Evolutionary conservation across 495 filamentous ascomycete species (phyloP), one percentile per base, ranked within the genome.

Genomic region (Barbatosphaeria neglecta): DNA sequence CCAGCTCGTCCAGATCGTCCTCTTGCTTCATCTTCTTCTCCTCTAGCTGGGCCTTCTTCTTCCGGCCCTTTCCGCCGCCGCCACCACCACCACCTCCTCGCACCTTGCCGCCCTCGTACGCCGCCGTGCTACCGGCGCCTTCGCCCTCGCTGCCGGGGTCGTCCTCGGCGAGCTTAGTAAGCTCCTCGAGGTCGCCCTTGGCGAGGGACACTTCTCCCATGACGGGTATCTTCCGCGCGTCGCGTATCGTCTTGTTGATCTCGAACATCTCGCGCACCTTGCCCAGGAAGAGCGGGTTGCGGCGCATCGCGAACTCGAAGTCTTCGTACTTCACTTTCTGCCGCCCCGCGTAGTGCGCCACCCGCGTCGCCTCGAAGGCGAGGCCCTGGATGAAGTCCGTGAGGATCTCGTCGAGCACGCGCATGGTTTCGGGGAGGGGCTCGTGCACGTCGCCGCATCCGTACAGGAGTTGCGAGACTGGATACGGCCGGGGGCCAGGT

Each of bases 311-410:
- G 57, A 92, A 97, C 57, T 90, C 86, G 71, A 97, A 94, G 62
- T 98, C 92, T 52, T 98, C 92, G 47, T 95, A 84, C 59, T 98
- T 98, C 67, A 96, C 86, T 67, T 98, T 98, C 56, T 90, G 84
- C 6, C 92, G 81, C 3, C 87, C 81, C 2, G 83, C 78, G 62
- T 92, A 81, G 55, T 82, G 79, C 1, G 92, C 92, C 52, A 80
- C 80, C 19, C 83, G 77, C 22, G 85, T 82, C 5, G 92, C 90
- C 44, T 84, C 83, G 72, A 95, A 92, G 70, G 84, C 89, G 48
- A 92, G 75, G 61, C 89, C 86, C 48, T 92, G 80, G 47, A 89
- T 77, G 65, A 86, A 90, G 63, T 96, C 92, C 38, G 88, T 94
- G 44, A 92, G 76, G 46, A 98, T 88, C 63, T 96, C 90, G 62